Evolutionary conservation across 2,329 filamentous ascomycete genomes (phyloP).

Genomic region (Fusarium aywerte): DNA sequence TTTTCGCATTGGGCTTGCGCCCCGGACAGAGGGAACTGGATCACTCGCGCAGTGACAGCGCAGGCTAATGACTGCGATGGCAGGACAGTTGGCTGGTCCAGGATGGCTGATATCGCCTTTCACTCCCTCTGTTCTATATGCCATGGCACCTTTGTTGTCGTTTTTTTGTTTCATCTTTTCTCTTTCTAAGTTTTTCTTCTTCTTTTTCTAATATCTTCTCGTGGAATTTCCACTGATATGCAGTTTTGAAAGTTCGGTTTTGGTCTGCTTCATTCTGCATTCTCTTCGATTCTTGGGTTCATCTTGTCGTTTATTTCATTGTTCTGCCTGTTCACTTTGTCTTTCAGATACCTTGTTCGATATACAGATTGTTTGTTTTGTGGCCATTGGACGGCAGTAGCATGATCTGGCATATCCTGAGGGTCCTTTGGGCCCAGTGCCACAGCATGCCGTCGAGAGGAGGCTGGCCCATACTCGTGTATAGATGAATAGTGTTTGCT

Average conservation of each 20-base stretch:
- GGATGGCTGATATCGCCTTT: conserved; percentile 55
- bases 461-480: conserved; percentile 50
- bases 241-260: conserved; percentile 33
- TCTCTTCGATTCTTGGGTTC: conserved; percentile 42
- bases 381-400: conserved; percentile 42
- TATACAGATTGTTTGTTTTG: conserved; percentile 57
- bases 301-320: conserved; percentile 36
- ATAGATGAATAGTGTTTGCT: conserved; percentile 52
- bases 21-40: conserved; percentile 47
- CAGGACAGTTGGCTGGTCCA: conserved; percentile 63
- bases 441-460: conserved; percentile 40
- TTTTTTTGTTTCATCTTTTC: too few species aligned
- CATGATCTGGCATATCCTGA: conserved; percentile 34
- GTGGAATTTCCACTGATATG: conserved; percentile 18
- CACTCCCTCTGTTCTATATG: conserved; percentile 55
- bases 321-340: conserved; percentile 42
- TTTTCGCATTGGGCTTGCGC: conserved; percentile 46
- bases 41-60: conserved; percentile 48
- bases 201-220: conserved; percentile 46
- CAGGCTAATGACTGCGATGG: conserved; percentile 59
- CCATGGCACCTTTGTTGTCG: conserved; percentile 53
- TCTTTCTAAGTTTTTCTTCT: too few species aligned
- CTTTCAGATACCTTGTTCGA: conserved; percentile 70
- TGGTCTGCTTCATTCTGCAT: conserved; percentile 32
- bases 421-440: conserved; percentile 12